Evolutionary conservation across 352 stramenopile species (phyloP).

Genomic region (Phytophthora citricola): DNA sequence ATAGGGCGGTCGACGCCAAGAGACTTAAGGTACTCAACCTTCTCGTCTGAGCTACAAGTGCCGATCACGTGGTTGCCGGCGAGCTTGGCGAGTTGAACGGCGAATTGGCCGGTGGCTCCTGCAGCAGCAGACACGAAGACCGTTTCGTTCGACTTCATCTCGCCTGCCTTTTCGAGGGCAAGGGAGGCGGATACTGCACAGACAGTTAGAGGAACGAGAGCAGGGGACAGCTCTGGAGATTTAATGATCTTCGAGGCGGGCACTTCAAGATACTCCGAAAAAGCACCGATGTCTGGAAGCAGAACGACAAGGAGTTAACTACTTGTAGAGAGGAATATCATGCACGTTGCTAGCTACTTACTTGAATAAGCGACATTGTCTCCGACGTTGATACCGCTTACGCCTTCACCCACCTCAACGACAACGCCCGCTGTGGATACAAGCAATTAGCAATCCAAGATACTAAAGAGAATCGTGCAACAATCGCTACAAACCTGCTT

Average conservation of each 20-base stretch:
- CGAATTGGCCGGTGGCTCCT: constrained; percentile 24
- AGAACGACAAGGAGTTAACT: not conserved
- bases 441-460: not conserved
- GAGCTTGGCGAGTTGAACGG: constrained; percentile 26
- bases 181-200: constrained; percentile 47
- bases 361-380: constrained; percentile 51
- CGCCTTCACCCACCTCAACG: constrained; percentile 42
- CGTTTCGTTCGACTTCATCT: constrained; percentile 31
- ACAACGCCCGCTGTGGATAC: constrained; percentile 41
- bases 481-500: constrained; percentile 22
- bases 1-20: constrained; percentile 60
- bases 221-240: constrained; percentile 21
- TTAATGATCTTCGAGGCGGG: constrained; percentile 36
- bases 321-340: not conserved
- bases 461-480: not conserved
- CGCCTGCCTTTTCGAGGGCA: constrained; percentile 23
- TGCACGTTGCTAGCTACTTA: constrained; percentile 9
- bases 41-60: constrained; percentile 25
- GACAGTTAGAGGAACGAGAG: constrained; percentile 45
- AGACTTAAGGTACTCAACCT: constrained; percentile 25
- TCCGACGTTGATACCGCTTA: constrained; percentile 46
- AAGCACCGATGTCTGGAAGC: constrained; percentile 46
- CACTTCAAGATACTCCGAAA: constrained; percentile 59
- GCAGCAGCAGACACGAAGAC: constrained; percentile 27
- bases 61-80: constrained; percentile 33